Base-by-base conservation (phyloP, 371 early-diverging fungal genomes). In the Furculomyces boomerangus region DNA sequence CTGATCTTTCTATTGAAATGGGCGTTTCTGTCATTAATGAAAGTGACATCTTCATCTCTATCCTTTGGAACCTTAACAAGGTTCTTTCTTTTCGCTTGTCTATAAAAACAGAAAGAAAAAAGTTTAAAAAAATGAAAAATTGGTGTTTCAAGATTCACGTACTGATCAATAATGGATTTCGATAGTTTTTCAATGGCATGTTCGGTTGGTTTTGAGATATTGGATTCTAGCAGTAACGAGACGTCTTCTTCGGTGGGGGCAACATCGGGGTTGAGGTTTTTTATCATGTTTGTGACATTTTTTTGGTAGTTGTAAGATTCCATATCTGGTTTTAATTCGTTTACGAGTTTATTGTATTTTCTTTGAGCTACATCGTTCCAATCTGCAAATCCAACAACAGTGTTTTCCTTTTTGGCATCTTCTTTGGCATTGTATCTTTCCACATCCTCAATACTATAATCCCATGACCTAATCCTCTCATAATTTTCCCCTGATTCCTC, bases 1-100 rank as follows among this genome's bases (percentile, higher is more conserved):
- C 87, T 68, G 70, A 93, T 85, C 76, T 92, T 93, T 60, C 86
- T 83, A 79, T 94, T 94, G 73, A 94, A 96, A 24, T 82, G 75
- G 58, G 83, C 84, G 66, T 96, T 96, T 69, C 88, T 76, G 55
- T 94, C 92, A 63, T 94, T 94, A 74, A 96, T 94, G 69, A 88
- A 93, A 20, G 90, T 87, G 55, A 96, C 86, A 54, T 89, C 90
- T 27, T 86, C 93, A 57, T 73, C 54, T 74, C 67, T 43, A 83
- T 77, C 57, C 82, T 77, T 59, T 58, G 54, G 41, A 50, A 46
- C 28, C 53, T 40, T 53, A 10, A 53, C 25, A 62, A 53, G 10
- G 22, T 49, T 41, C 39, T 25, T 27, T n/a, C 45, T 41, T 20
- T 28, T 32, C 14, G 8, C 30, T 61, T 54, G 0, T 24, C 50